Evolutionary conservation across 78 protist species (phyloP).

Genomic region (Dictyostelium intermedium): DNA sequence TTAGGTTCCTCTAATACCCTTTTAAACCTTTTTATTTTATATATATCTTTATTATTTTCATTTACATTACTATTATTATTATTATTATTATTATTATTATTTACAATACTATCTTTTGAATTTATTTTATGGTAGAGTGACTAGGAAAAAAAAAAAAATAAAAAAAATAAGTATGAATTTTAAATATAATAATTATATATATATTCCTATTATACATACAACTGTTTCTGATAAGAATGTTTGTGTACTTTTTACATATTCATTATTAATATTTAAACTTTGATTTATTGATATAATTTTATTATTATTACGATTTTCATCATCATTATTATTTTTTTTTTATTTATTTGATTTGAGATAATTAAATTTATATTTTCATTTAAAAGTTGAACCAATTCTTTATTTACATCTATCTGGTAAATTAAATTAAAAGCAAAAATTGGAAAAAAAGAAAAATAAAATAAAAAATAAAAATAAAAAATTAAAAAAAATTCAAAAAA

Average conservation of each 20-base stretch:
- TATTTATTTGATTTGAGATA: neutral
- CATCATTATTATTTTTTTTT: neutral
- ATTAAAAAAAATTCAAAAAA: too few species aligned
- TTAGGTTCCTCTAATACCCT: neutral
- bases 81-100: neutral
- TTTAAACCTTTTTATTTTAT: slow-evolving; percentile 7
- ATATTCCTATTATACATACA: neutral
- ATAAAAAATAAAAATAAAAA: too few species aligned
- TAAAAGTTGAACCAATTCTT: neutral
- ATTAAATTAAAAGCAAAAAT: neutral
- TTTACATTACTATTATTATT: neutral
- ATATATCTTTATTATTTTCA: neutral
- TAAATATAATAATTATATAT: neutral
- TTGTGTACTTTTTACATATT: slow-evolving; percentile 1
- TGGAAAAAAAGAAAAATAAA: too few species aligned
- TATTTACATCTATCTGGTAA: slow-evolving; percentile 3
- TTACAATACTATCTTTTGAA: neutral
- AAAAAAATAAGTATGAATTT: neutral
- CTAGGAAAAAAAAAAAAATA: neutral
- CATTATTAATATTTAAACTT: neutral
- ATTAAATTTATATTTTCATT: slow-evolving; percentile 23
- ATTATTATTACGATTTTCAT: neutral
- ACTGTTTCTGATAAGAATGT: neutral
- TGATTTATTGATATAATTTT: neutral
- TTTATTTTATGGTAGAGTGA: slow-evolving; percentile 1